Conservation (phyloP, 2,329 filamentous ascomycete genomes). For the Epichloe uncinata region DNA sequence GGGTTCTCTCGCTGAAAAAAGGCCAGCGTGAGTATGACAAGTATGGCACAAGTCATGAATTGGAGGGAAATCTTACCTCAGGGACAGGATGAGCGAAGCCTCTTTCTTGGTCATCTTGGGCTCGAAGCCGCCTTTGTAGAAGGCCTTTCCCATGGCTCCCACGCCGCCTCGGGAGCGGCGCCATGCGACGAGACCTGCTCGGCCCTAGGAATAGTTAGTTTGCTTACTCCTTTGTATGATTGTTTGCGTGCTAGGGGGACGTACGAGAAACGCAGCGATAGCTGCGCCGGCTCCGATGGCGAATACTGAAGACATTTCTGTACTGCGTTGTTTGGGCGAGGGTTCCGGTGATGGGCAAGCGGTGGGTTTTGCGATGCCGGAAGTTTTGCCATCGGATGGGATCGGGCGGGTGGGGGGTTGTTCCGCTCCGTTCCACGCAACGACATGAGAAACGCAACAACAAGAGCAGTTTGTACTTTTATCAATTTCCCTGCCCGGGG, state of each 20-base stretch:
- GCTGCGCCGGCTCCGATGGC: constrained; percentile 35
- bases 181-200: constrained; percentile 81
- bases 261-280: constrained; percentile 38
- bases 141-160: constrained; percentile 74
- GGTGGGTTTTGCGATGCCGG: constrained; percentile 1
- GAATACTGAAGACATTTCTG: constrained; percentile 29
- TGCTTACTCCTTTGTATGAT: not conserved
- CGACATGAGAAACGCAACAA: not conserved
- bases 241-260: constrained; percentile 6
- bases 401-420: constrained; percentile 4
- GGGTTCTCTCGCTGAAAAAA: constrained; percentile 56
- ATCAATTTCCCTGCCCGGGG: no score
- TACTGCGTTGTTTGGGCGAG: not conserved
- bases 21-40: not conserved
- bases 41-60: no score
- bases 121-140: constrained; percentile 99
- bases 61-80: constrained; percentile 48
- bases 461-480: not conserved
- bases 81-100: constrained; percentile 77
- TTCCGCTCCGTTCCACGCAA: constrained; percentile 10
- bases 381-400: constrained; percentile 17
- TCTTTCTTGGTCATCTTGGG: constrained; percentile 85
- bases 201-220: constrained; percentile 46
- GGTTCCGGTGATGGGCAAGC: not conserved
- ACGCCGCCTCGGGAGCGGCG: constrained; percentile 67